Conservation (phyloP, 2,329 filamentous ascomycete genomes). For the Ophiosphaerella narmari region DNA sequence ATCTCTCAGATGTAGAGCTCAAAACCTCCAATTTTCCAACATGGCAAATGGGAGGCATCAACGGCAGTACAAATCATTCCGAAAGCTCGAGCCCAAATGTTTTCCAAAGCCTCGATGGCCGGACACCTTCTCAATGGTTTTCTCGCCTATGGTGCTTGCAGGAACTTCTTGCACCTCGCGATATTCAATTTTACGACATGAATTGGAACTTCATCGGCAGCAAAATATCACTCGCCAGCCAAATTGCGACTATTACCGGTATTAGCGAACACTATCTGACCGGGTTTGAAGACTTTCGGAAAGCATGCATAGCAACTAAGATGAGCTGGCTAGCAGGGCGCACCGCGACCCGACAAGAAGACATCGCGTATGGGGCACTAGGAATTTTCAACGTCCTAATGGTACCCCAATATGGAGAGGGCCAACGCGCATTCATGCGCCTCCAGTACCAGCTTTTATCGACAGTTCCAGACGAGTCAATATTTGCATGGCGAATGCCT, state of each 20-base stretch:
- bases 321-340: slow-evolving; percentile 22
- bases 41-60: neutral
- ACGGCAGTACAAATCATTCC: neutral
- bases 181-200: slow-evolving; percentile 10
- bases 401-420: slow-evolving; percentile 14
- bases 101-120: neutral
- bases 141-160: slow-evolving; percentile 13
- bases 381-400: slow-evolving; percentile 22
- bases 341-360: slow-evolving; percentile 18
- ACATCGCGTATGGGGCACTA: slow-evolving; percentile 21
- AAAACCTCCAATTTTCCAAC: neutral
- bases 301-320: slow-evolving; percentile 4
- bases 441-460: slow-evolving; percentile 24
- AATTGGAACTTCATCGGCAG: slow-evolving; percentile 13
- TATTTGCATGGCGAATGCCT: slow-evolving; percentile 11
- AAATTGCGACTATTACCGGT: slow-evolving; percentile 3
- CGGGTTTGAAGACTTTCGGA: neutral
- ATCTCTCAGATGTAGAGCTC: slow-evolving; percentile 2
- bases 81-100: neutral
- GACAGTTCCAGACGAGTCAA: slow-evolving; percentile 7
- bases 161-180: slow-evolving; percentile 13
- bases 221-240: slow-evolving; percentile 1
- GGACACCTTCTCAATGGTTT: slow-evolving; percentile 10
- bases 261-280: slow-evolving; percentile 5
- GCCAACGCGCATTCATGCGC: slow-evolving; percentile 12